Evolutionary conservation across 495 filamentous ascomycete species (phyloP).

Genomic region (Sporormia fimetaria): DNA sequence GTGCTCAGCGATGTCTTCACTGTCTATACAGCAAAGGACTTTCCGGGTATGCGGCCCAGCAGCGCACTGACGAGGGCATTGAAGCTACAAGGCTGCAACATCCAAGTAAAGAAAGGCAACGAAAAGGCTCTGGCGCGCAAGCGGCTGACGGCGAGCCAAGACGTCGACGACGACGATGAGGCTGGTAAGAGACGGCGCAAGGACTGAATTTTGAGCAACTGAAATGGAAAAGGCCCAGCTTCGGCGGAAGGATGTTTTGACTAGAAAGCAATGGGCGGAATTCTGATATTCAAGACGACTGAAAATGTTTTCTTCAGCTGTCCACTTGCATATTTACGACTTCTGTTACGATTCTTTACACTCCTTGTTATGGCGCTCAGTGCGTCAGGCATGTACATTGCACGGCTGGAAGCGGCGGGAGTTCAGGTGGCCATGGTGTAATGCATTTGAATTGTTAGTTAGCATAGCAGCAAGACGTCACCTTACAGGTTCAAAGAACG

Average conservation of each 20-base stretch:
- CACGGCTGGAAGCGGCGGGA: too few relatives aligned
- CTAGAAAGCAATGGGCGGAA: slow-evolving; percentile 16
- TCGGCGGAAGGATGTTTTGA: slow-evolving; percentile 2
- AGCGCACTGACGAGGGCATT: slow-evolving; percentile 56
- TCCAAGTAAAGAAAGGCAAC: slow-evolving; percentile 75
- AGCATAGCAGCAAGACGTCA: too few relatives aligned
- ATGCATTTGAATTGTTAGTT: too few relatives aligned
- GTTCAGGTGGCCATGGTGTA: too few relatives aligned
- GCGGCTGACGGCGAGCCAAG: slow-evolving; percentile 29
- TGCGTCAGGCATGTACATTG: not conserved
- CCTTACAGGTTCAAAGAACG: too few relatives aligned
- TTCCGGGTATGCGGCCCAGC: slow-evolving; percentile 79
- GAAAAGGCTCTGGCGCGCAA: slow-evolving; percentile 41
- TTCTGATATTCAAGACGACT: slow-evolving; percentile 16
- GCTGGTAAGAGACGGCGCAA: slow-evolving; percentile 23
- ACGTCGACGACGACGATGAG: slow-evolving; percentile 36
- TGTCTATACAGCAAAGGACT: slow-evolving; percentile 93
- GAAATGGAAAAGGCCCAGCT: not conserved
- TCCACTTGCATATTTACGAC: slow-evolving; percentile 21
- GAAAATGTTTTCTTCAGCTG: slow-evolving; percentile 15
- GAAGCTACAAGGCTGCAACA: slow-evolving; percentile 63
- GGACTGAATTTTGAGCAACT: slow-evolving; percentile 10
- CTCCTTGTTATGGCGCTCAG: not conserved
- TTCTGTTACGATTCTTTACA: slow-evolving; percentile 8
- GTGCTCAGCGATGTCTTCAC: slow-evolving; percentile 70